Evolutionary conservation across 495 filamentous ascomycete species (phyloP).

Genomic region (Podospora pseudocomata): DNA sequence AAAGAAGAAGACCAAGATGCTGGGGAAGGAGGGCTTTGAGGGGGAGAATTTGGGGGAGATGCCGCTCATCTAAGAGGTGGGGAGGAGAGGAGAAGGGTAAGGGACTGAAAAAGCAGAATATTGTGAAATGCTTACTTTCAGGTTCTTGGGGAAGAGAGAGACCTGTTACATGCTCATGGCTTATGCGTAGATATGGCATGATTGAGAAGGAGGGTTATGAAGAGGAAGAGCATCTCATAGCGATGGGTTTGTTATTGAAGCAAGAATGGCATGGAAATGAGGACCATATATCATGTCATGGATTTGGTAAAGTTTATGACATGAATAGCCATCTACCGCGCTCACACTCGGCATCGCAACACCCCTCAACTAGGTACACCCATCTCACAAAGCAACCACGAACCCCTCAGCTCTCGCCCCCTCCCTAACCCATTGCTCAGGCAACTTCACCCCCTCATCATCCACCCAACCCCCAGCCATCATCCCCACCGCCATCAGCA

Average conservation of each 20-base stretch:
- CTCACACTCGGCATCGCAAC: background rate
- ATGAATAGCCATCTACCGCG: background rate
- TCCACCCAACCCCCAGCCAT: slow-evolving; percentile 55
- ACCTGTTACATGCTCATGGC: slow-evolving; percentile 9
- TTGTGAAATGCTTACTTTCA: slow-evolving; percentile 64
- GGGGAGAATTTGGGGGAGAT: slow-evolving; percentile 77
- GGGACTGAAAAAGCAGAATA: slow-evolving; percentile 56
- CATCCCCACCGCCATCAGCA: slow-evolving; percentile 52
- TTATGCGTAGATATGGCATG: background rate
- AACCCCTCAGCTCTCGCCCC: slow-evolving; percentile 47
- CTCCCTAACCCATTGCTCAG: slow-evolving; percentile 40
- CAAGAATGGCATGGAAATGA: background rate
- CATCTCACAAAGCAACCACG: slow-evolving; percentile 22
- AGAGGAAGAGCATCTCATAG: background rate
- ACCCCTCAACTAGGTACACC: background rate
- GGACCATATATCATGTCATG: background rate
- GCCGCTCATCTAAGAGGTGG: slow-evolving; percentile 52
- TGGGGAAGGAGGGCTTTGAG: slow-evolving; percentile 78
- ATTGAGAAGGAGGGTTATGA: background rate
- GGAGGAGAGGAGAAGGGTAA: background rate
- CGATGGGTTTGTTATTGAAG: background rate
- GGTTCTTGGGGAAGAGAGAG: background rate
- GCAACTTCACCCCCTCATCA: slow-evolving; percentile 37
- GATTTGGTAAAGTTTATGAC: background rate
- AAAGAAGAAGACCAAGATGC: slow-evolving; percentile 63